phyloP scores from a whole-genome alignment of 306 rosid species.

The Malus sieversii region DNA sequence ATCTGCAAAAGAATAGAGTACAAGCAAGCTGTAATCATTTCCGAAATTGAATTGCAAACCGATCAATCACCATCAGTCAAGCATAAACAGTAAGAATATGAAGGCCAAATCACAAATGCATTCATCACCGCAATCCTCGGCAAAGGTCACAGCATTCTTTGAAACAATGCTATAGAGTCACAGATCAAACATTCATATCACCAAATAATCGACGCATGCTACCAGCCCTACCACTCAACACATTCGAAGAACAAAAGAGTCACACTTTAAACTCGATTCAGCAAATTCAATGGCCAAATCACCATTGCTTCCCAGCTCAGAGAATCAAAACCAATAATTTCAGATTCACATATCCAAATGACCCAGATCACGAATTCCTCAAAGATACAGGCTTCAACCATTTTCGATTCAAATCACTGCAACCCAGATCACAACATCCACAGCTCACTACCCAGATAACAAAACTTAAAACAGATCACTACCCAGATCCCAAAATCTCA shows the following conservation, averaged over 20 bases:
- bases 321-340: not conserved
- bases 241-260: not conserved
- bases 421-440: not conserved
- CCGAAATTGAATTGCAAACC: not conserved
- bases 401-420: not conserved
- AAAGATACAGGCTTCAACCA: not conserved
- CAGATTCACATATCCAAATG: not conserved
- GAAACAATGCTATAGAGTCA: not conserved
- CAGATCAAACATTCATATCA: not conserved
- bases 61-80: not conserved
- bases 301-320: not conserved
- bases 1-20: constrained; percentile 33
- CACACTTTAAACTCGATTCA: not conserved
- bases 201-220: not conserved
- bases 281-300: not conserved
- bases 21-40: not conserved
- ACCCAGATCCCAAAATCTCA: constrained; percentile 27
- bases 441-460: not conserved
- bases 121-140: not conserved
- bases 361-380: not conserved
- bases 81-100: not conserved
- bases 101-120: not conserved
- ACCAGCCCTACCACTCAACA: not conserved
- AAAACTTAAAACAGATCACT: not conserved
- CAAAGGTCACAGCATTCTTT: not conserved